phyloP scores from a whole-genome alignment of 108 stramenopile species.

The Chaetoceros tenuissimus region DNA sequence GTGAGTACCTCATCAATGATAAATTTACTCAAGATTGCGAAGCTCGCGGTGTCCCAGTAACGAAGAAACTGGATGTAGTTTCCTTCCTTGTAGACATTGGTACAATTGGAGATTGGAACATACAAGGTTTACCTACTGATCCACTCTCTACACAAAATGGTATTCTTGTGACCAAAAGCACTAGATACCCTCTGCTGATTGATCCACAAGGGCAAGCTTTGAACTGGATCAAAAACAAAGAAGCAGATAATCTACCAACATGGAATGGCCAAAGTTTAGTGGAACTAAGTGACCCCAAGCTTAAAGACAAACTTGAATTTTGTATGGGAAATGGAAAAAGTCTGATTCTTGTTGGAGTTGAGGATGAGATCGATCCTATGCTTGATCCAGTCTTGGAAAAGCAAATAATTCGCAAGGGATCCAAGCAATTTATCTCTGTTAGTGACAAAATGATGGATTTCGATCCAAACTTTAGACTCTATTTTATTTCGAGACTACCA shows the following conservation, averaged over 20 bases:
- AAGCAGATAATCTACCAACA: slow-evolving; percentile 61
- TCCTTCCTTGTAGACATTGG: slow-evolving; percentile 80
- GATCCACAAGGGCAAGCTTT: slow-evolving; percentile 91
- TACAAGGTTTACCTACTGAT: slow-evolving; percentile 83
- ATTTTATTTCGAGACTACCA: slow-evolving; percentile 85
- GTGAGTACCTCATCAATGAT: slow-evolving; percentile 68
- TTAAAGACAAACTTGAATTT: slow-evolving; percentile 83
- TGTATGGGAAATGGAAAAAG: slow-evolving; percentile 82
- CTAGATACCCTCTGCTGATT: slow-evolving; percentile 77
- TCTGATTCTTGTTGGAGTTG: slow-evolving; percentile 78
- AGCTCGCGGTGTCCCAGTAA: slow-evolving; percentile 70
- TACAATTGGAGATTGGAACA: slow-evolving; percentile 87
- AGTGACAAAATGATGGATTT: slow-evolving; percentile 88
- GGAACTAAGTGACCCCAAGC: slow-evolving; percentile 61
- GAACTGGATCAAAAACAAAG: slow-evolving; percentile 80
- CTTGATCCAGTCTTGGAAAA: slow-evolving; percentile 89
- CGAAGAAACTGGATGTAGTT: slow-evolving; percentile 67
- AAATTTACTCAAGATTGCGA: slow-evolving; percentile 76
- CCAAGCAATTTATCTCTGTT: slow-evolving; percentile 63
- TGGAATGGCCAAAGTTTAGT: slow-evolving; percentile 46
- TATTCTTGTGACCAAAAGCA: slow-evolving; percentile 83
- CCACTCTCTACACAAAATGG: slow-evolving; percentile 88
- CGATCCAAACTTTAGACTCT: slow-evolving; percentile 75
- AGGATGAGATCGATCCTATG: slow-evolving; percentile 89
- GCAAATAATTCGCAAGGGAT: slow-evolving; percentile 74